Conservation (phyloP, 306 rosid genomes). For the Corylus avellana region DNA sequence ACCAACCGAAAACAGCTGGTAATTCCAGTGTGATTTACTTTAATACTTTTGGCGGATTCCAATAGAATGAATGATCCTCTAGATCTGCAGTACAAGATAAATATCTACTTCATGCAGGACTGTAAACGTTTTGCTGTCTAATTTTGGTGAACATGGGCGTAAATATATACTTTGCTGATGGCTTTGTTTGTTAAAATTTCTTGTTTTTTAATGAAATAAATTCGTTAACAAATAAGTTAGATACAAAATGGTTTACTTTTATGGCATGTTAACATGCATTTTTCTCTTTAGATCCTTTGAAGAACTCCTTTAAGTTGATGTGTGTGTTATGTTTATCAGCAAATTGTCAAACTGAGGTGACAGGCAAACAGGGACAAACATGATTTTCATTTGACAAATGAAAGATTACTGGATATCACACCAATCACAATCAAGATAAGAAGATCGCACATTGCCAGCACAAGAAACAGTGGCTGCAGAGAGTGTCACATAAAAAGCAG, state of each 20-base stretch:
- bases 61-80: neutral
- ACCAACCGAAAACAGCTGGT: neutral
- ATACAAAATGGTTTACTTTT: too few species aligned
- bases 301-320: neutral
- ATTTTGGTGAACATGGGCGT: too few species aligned
- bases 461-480: slow-evolving; percentile 43
- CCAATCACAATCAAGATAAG: slow-evolving; percentile 63
- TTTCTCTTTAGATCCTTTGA: slow-evolving; percentile 18
- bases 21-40: neutral
- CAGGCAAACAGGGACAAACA: slow-evolving; percentile 58
- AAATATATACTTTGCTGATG: too few species aligned
- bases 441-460: slow-evolving; percentile 56
- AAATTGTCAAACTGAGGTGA: slow-evolving; percentile 45
- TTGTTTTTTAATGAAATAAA: too few species aligned
- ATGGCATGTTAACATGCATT: neutral
- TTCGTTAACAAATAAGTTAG: too few species aligned
- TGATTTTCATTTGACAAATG: slow-evolving; percentile 59
- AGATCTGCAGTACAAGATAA: neutral
- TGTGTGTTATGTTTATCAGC: slow-evolving; percentile 34
- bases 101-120: too few species aligned
- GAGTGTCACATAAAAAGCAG: slow-evolving; percentile 48
- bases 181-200: too few species aligned
- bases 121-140: too few species aligned
- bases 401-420: slow-evolving; percentile 47
- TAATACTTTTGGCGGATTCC: neutral